phyloP scores from a whole-genome alignment of 2,329 filamentous ascomycete species.

The Ceratocystis variospora region DNA sequence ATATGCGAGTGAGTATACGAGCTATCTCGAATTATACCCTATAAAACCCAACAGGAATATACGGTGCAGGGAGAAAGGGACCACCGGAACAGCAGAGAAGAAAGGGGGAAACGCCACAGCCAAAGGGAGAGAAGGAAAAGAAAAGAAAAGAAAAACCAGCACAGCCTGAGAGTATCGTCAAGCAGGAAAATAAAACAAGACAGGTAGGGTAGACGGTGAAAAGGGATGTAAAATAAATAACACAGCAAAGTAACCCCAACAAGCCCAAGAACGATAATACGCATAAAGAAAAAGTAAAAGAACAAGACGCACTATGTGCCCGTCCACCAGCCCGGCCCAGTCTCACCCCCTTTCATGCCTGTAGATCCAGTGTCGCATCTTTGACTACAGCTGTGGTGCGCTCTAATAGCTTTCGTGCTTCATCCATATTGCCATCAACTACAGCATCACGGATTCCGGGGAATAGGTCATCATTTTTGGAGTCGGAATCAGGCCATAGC shows the following conservation, averaged over 20 bases:
- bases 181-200: not conserved
- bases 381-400: conserved; percentile 57
- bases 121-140: not conserved
- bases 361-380: conserved; percentile 37
- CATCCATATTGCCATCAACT: conserved; percentile 53
- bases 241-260: conserved; percentile 4
- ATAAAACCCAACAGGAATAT: not conserved
- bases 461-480: conserved; percentile 42
- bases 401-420: conserved; percentile 53
- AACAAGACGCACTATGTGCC: not conserved
- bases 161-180: too few species aligned
- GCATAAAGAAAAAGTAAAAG: not conserved
- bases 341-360: conserved; percentile 20
- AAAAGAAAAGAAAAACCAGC: not conserved
- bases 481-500: conserved; percentile 55
- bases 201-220: not conserved
- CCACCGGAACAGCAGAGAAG: not conserved
- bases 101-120: not conserved
- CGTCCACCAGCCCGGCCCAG: too few species aligned
- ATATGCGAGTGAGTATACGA: not conserved
- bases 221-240: not conserved
- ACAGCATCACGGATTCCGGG: conserved; percentile 77
- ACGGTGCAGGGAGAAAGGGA: not conserved
- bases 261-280: not conserved
- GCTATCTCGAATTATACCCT: not conserved